These are phyloP conservation scores for Juncus inflexus DNA, from an alignment of 176 grass and related monocot genomes.

Conservation along the genomic window DNA sequence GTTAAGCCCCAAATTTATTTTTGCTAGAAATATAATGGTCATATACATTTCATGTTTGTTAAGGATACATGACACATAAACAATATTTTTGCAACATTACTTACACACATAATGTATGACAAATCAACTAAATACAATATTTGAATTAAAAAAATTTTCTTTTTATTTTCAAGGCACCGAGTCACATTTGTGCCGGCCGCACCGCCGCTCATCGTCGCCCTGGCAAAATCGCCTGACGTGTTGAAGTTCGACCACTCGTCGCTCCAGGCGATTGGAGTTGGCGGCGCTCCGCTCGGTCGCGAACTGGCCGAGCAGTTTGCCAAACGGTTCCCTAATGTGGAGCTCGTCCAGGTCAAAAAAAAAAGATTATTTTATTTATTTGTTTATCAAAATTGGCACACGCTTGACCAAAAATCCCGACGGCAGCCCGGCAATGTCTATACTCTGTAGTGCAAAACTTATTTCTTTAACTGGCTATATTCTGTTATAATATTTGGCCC, in stretches of 20 bases:
- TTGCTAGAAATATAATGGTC: too few relatives aligned
- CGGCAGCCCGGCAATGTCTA: too few relatives aligned
- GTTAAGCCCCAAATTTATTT: too few relatives aligned
- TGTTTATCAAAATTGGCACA: background rate
- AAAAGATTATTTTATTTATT: background rate
- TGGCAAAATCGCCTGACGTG: slow-evolving; percentile 58
- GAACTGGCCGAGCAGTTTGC: slow-evolving; percentile 53
- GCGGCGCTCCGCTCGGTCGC: slow-evolving; percentile 57
- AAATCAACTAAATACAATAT: too few relatives aligned
- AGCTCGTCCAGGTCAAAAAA: slow-evolving; percentile 47
- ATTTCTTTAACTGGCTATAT: too few relatives aligned
- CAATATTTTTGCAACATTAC: too few relatives aligned
- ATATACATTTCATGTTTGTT: too few relatives aligned
- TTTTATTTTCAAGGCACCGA: slow-evolving; percentile 15
- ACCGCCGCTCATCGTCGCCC: slow-evolving; percentile 61
- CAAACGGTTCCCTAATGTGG: slow-evolving; percentile 49
- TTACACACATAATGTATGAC: too few relatives aligned
- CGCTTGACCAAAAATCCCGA: background rate
- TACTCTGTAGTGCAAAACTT: too few relatives aligned
- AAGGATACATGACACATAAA: too few relatives aligned
- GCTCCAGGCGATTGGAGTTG: slow-evolving; percentile 43
- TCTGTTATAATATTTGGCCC: background rate
- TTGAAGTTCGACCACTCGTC: slow-evolving; percentile 49
- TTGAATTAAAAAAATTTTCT: too few relatives aligned
- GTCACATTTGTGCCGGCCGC: slow-evolving; percentile 48